phyloP scores from a whole-genome alignment of 2,329 filamentous ascomycete species.

The Botryosphaeria dothidea region DNA sequence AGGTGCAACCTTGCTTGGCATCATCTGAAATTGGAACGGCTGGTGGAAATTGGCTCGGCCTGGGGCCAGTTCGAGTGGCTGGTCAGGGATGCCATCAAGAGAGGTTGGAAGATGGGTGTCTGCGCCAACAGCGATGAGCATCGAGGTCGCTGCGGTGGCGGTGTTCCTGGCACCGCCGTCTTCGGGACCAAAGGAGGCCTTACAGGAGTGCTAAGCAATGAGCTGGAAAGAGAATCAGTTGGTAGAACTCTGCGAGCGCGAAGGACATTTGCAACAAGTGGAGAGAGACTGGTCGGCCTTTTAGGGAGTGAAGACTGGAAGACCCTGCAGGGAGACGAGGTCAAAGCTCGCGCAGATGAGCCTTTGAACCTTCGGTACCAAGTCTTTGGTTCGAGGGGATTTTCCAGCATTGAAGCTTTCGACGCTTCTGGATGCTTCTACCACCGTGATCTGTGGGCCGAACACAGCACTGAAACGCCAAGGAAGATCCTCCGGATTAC shows the following conservation, averaged over 20 bases:
- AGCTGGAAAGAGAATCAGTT: background rate
- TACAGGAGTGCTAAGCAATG: background rate
- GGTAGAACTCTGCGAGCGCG: background rate
- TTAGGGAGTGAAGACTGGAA: background rate
- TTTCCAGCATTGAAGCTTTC: background rate
- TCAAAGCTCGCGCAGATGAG: background rate
- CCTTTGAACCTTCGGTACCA: background rate
- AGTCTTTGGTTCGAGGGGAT: background rate
- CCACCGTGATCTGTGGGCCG: background rate
- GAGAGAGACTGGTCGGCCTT: constrained; percentile 7
- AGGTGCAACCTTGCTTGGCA: constrained; percentile 40
- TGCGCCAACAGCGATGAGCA: constrained; percentile 41
- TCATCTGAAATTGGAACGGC: constrained; percentile 37
- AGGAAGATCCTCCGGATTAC: constrained; percentile 21
- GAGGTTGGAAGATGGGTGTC: constrained; percentile 38
- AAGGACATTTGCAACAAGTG: constrained; percentile 8
- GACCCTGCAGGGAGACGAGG: background rate
- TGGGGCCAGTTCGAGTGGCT: constrained; percentile 42
- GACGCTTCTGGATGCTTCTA: background rate
- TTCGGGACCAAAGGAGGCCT: constrained; percentile 23
- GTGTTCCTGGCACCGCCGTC: constrained; percentile 37
- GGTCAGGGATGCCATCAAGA: constrained; percentile 26
- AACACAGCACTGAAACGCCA: background rate
- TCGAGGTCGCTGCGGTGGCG: constrained; percentile 38
- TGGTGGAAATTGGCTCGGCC: constrained; percentile 39